Base-by-base conservation (phyloP, 257 asterid species). In the Agastache rugosa region DNA sequence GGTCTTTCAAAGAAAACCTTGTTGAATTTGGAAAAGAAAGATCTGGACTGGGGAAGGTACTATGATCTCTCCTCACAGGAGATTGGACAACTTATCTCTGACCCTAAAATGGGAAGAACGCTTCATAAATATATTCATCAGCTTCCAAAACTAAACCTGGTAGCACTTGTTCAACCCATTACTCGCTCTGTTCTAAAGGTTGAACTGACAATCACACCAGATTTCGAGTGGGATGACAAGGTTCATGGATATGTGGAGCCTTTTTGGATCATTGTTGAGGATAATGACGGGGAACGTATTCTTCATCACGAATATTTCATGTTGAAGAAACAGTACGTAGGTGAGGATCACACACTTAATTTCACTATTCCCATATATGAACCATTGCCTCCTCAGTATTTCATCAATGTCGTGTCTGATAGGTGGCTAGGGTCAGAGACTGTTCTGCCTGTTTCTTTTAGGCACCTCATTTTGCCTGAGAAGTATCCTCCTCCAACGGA, bases 401-500 rank as follows among this genome's bases (percentile, higher is more conserved):
- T 82, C 79, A 82, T 82, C 29, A 77, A 75, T 27, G 83, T 85
- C 22, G 80, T 85, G 12, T 85, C 89, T n/a, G 89, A 85, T 56
- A 82, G 81, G 62, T 85, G 89, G 89, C 80, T 85, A 2, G 89
- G 87, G 23, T 63, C 89, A 4, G 85, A 82, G 72, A 77, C 82
- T 71, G 85, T 85, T 62, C 82, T 83, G 17, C 88, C 88, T 7
- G 85, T 86, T 77, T 83, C 90, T 54, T 86, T 86, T 65, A 79
- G 90, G 78, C 88, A 81, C 70, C 86, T 86, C 10, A 86, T 86
- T 51, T 72, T 86, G 74, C 90, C 88, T 15, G 88, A 86, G 62
- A 86, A 86, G 68, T 81, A 77, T 75, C 90, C 90, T 60, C 90
- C 90, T 66, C 86, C 90, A 0, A 86, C 90, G 4, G 90, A 86